Evolutionary conservation across 805 yeast species (phyloP).

Genomic region (Starmerella apis): DNA sequence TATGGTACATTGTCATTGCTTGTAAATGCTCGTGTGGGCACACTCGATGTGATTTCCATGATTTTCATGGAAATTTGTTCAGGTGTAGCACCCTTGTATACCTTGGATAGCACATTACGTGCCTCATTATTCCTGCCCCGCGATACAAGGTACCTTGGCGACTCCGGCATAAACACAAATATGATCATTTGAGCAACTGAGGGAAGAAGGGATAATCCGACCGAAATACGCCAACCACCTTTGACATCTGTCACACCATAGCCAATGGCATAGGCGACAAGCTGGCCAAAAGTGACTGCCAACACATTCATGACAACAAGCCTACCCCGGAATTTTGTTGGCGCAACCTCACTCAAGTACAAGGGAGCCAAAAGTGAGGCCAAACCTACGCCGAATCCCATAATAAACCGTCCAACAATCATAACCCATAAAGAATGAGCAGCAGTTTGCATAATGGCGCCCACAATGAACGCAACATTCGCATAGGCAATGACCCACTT

Average conservation of each 20-base stretch:
- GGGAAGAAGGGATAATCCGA: slow-evolving; percentile 84
- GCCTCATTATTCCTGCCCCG: slow-evolving; percentile 59
- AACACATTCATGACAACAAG: slow-evolving; percentile 78
- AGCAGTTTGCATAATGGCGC: slow-evolving; percentile 75
- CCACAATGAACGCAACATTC: slow-evolving; percentile 68
- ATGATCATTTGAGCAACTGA: slow-evolving; percentile 65
- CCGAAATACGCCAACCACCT: slow-evolving; percentile 89
- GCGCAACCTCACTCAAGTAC: slow-evolving; percentile 86
- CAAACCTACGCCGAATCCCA: slow-evolving; percentile 95
- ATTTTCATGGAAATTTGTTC: slow-evolving; percentile 57
- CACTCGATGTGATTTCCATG: slow-evolving; percentile 37
- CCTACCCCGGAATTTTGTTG: slow-evolving; percentile 82
- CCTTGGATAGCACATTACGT: slow-evolving; percentile 48
- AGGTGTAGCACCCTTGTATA: slow-evolving; percentile 54
- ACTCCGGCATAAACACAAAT: slow-evolving; percentile 83
- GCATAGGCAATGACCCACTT: slow-evolving; percentile 76
- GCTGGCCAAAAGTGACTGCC: slow-evolving; percentile 90
- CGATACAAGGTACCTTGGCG: slow-evolving; percentile 82
- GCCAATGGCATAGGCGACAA: slow-evolving; percentile 70
- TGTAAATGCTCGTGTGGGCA: slow-evolving; percentile 25
- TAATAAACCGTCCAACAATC: slow-evolving; percentile 81
- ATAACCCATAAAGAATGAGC: slow-evolving; percentile 78
- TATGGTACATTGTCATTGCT: slow-evolving; percentile 21
- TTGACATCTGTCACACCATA: slow-evolving; percentile 54
- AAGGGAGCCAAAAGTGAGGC: slow-evolving; percentile 93